Percentiles rank a stretch among this genome's conserved stretches.
phyloP scores from a whole-genome alignment of 768 basidiomycete genomes.

The Trametes coccinea region DNA sequence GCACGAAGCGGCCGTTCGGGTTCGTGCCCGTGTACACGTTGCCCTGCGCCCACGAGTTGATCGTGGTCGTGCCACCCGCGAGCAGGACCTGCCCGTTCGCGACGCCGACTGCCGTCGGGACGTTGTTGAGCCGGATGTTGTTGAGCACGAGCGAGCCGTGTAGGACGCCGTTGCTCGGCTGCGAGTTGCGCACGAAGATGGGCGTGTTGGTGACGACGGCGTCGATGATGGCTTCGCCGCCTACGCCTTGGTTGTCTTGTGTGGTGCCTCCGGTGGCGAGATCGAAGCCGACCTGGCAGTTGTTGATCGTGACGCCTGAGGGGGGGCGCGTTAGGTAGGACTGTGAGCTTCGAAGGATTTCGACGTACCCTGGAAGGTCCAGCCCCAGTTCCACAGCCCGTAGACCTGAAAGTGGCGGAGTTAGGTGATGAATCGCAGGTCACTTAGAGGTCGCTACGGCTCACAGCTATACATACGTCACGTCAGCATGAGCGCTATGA shows the following conservation, averaged over 20 bases:
- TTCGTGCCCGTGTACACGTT: constrained; percentile 63
- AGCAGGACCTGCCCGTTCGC: constrained; percentile 54
- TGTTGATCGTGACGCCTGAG: constrained; percentile 39
- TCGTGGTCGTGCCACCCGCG: constrained; percentile 49
- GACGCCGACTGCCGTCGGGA: constrained; percentile 60
- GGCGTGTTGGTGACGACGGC: constrained; percentile 61
- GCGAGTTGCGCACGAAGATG: constrained; percentile 56
- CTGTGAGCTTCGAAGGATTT: neutral
- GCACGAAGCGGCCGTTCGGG: constrained; percentile 45
- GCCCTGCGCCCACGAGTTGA: constrained; percentile 75
- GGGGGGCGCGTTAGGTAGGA: neutral
- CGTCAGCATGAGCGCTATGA: neutral
- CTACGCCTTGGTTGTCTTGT: constrained; percentile 38
- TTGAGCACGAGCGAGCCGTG: constrained; percentile 65
- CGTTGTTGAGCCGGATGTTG: constrained; percentile 61
- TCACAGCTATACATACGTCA: constrained; percentile 9
- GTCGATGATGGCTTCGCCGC: constrained; percentile 64
- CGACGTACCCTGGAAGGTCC: constrained; percentile 48
- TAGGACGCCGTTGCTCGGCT: constrained; percentile 45
- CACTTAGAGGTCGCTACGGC: neutral
- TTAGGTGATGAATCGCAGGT: neutral
- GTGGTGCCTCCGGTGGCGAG: constrained; percentile 21
- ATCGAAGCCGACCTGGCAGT: constrained; percentile 39
- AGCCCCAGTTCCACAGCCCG: constrained; percentile 38
- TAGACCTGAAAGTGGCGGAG: constrained; percentile 16